A percentile compares a stretch with the other conserved stretches of the same genome.
Evolutionary conservation across 257 asterid species (phyloP).

Genomic region (Solanum stenotomum): DNA sequence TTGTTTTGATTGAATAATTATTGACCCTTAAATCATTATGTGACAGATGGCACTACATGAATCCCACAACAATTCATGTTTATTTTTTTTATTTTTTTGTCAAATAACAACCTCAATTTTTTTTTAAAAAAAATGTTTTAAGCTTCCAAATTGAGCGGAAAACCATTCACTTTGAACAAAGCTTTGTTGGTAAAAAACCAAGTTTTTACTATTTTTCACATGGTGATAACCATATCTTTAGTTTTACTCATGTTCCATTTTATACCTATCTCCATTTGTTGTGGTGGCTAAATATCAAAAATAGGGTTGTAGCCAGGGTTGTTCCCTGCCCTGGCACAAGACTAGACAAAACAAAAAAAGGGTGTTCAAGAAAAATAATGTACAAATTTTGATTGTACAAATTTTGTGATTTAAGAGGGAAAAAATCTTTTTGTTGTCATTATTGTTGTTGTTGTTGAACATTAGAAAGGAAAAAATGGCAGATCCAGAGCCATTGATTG

Average conservation of each 20-base stretch:
- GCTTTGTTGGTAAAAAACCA: background rate
- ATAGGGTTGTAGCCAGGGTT: background rate
- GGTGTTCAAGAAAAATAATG: background rate
- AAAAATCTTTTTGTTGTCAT: background rate
- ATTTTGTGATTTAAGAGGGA: background rate
- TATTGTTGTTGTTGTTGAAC: background rate
- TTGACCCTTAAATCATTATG: too few species aligned
- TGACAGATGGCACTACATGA: too few species aligned
- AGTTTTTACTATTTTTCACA: background rate
- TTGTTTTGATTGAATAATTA: too few species aligned
- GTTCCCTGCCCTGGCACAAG: background rate
- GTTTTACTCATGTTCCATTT: background rate
- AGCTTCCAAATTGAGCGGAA: background rate
- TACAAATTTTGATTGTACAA: background rate
- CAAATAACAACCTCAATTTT: background rate
- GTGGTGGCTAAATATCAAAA: background rate
- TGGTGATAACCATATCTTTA: background rate
- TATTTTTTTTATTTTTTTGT: background rate
- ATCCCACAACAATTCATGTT: background rate
- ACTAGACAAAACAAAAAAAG: background rate
- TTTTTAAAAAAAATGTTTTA: background rate
- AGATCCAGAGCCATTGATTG: background rate
- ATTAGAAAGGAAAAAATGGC: background rate
- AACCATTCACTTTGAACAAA: constrained; percentile 4
- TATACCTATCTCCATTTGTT: background rate